Percentiles rank a stretch among this genome's conserved stretches.
Conservation (phyloP, 73 alveolate species). For the Stentor coeruleus region DNA sequence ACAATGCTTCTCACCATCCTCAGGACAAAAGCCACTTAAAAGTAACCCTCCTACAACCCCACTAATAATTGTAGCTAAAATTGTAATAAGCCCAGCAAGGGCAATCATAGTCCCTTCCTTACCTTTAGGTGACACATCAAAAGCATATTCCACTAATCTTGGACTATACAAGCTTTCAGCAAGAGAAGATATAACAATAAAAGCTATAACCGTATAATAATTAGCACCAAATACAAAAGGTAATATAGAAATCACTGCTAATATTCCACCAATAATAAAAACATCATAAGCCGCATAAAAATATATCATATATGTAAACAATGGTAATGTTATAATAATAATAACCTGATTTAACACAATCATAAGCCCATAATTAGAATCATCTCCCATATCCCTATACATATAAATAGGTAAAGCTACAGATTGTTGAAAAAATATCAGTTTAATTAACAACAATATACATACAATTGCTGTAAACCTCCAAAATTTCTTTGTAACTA, state of each 20-base stretch:
- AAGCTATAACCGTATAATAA: background rate
- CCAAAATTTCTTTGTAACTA: background rate
- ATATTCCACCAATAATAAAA: background rate
- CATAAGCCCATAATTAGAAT: conserved; percentile 1
- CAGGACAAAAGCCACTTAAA: conserved; percentile 4
- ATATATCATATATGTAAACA: background rate
- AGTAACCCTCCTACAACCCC: background rate
- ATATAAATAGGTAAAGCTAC: conserved; percentile 18
- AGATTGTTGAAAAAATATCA: too few species aligned
- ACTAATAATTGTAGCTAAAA: background rate
- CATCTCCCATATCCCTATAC: conserved; percentile 19
- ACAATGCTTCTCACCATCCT: conserved; percentile 19
- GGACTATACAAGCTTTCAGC: background rate
- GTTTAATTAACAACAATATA: too few species aligned
- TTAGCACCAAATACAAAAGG: background rate
- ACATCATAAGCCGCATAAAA: background rate
- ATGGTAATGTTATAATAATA: background rate
- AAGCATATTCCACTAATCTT: background rate
- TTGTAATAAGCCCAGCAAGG: background rate
- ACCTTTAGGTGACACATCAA: background rate
- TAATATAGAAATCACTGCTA: background rate
- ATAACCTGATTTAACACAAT: background rate
- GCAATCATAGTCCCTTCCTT: background rate
- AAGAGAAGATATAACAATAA: background rate
- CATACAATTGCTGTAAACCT: too few species aligned